Base-by-base conservation (phyloP, 495 filamentous ascomycete species). In the Terfezia claveryi region DNA sequence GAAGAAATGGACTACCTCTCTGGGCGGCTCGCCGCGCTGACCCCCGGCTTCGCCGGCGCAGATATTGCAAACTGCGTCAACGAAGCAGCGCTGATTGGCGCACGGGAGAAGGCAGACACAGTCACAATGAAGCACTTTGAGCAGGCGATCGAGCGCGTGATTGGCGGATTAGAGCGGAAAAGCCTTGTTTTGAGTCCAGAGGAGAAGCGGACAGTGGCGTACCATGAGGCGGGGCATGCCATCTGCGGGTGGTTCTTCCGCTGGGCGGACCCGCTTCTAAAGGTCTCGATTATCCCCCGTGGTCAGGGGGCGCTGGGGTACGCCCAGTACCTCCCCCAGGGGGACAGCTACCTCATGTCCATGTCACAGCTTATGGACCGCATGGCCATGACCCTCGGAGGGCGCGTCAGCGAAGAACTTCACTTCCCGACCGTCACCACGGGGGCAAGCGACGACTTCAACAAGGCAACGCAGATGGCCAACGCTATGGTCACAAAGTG, bases 11-110 rank as follows among this genome's bases (percentile, higher is more conserved):
- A 93, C 37, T 81, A 85, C 67, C 67, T 96, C 49, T 80, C 81
- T 56, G 92, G 92, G 53, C 76, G 89, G 60, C 76, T 98, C 36
- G 79, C 91, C 36, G 87, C 92, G 51, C 69, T 96, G 60, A 98
- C 91, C 8, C 92, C 91, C 23, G 91, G 91, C 46, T 98, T 98
- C 66, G 82, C 88, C 57, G 91, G 91, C 67, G 91, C 91, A 54
- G 91, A 98, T 67, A 96, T 98, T 66, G 89, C 89, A 57, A 98
- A 98, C 69, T 92, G 85, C 66, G 85, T 92, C 55, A 98, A 98
- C 67, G 91, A 98, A 72, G 91, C 91, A 57, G 91, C 91, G 54
- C 73, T 98, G 54, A 87, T 96, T 64, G 91, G 89, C 68, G 91
- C 91, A 51, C 80, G 91, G 61, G 69, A 73, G 51, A 83, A 79